These are phyloP conservation scores for Fagus crenata DNA, from an alignment of 306 rosid genomes.

Conservation along the genomic window DNA sequence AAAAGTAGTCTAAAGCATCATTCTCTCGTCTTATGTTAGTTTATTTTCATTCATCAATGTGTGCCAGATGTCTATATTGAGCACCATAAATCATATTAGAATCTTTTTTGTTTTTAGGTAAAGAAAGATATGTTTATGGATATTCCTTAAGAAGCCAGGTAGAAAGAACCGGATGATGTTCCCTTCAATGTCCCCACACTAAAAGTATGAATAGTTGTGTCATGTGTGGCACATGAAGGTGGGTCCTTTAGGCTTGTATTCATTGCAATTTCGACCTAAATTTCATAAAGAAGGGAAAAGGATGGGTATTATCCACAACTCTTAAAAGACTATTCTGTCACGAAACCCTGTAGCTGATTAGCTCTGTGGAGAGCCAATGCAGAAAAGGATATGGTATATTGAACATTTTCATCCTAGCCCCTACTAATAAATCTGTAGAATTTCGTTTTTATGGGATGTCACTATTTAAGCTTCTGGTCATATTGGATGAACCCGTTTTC, in stretches of 20 bases:
- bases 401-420: neutral
- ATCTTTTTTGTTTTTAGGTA: neutral
- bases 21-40: neutral
- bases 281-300: neutral
- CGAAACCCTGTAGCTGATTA: neutral
- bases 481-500: too few relatives aligned
- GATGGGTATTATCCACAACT: constrained; percentile 1
- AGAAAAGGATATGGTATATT: neutral
- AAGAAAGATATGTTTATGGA: neutral
- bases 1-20: neutral
- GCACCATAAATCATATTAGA: neutral
- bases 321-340: neutral
- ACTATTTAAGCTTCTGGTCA: too few relatives aligned
- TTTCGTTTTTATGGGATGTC: too few relatives aligned
- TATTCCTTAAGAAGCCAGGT: constrained; percentile 16
- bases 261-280: constrained; percentile 11
- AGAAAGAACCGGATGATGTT: constrained; percentile 13
- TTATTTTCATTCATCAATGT: neutral
- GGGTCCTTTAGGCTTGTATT: constrained; percentile 11
- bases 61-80: neutral
- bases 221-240: constrained; percentile 11
- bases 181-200: constrained; percentile 11
- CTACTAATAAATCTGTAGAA: too few relatives aligned
- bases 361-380: neutral
- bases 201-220: neutral